Conservation (phyloP, 176 grass and related monocot genomes). For the Aegilops umbellulata region DNA sequence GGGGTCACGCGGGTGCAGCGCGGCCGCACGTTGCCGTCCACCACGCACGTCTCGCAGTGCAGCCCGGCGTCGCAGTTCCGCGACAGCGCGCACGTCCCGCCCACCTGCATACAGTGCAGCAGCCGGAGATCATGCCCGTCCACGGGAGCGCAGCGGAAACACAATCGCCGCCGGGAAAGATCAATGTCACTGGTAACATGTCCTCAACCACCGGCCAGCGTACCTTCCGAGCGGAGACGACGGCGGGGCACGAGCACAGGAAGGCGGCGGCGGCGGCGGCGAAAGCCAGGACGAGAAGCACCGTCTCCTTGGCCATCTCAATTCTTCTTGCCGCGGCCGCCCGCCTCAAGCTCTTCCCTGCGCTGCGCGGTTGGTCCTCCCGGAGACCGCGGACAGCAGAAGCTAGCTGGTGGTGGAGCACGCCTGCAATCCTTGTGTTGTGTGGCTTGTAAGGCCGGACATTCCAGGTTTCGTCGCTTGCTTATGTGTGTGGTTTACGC, state of each 20-base stretch:
- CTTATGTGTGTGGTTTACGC: not conserved
- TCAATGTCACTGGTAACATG: not conserved
- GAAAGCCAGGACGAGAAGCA: not conserved
- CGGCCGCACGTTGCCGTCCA: conserved; percentile 52
- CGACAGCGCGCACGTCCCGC: conserved; percentile 48
- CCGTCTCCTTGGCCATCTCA: not conserved
- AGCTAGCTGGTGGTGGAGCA: not conserved
- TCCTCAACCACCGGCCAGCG: not conserved
- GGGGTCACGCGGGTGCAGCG: conserved; percentile 78
- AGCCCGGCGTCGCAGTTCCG: conserved; percentile 78
- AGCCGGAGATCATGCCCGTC: not conserved
- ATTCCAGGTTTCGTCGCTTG: not conserved
- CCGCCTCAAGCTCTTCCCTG: not conserved
- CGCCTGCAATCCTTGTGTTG: not conserved
- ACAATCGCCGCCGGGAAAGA: not conserved
- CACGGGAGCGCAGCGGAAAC: too few relatives aligned
- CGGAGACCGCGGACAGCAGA: not conserved
- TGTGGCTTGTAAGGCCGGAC: conserved; percentile 2
- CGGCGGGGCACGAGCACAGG: not conserved
- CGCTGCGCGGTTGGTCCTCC: not conserved
- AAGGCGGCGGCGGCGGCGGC: not conserved
- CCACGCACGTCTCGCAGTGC: conserved; percentile 90
- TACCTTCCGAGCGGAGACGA: conserved; percentile 22
- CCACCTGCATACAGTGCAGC: conserved; percentile 26
- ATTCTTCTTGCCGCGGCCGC: not conserved